Percentiles rank a stretch among this genome's conserved stretches.
phyloP scores from a whole-genome alignment of 305 asterid species.

The Euphrasia arctica region DNA sequence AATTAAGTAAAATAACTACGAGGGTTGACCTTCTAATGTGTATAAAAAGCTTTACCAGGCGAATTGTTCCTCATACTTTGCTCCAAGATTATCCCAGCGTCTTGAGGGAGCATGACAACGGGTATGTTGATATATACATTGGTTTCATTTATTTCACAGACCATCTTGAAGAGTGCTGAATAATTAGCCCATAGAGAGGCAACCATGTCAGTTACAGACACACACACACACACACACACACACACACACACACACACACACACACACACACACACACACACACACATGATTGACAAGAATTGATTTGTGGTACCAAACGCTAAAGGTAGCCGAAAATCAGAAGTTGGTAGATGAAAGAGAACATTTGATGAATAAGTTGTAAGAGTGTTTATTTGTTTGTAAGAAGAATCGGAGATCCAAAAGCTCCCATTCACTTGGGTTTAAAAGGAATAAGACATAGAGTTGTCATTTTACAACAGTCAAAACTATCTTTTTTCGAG shows the following conservation, averaged over 20 bases:
- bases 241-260: too few species aligned
- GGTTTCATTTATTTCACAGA: slow-evolving; percentile 81
- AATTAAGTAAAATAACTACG: too few species aligned
- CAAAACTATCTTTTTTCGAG: background rate
- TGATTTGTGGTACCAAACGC: too few species aligned
- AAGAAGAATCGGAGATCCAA: background rate
- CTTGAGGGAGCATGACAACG: slow-evolving; percentile 94
- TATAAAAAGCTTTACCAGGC: slow-evolving; percentile 43
- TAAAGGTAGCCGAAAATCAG: too few species aligned
- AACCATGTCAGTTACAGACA: background rate
- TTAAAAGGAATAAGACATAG: too few species aligned
- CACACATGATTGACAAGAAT: background rate
- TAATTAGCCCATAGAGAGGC: background rate
- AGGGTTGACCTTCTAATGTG: too few species aligned
- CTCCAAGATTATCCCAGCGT: slow-evolving; percentile 72
- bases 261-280: too few species aligned
- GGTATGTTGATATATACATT: slow-evolving; percentile 67
- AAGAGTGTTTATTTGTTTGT: background rate
- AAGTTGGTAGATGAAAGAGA: too few species aligned
- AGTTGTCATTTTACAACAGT: background rate
- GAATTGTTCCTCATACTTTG: slow-evolving; percentile 48
- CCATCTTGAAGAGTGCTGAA: slow-evolving; percentile 99
- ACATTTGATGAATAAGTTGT: too few species aligned
- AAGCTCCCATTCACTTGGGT: background rate
- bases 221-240: too few species aligned